phyloP scores from a whole-genome alignment of 139 green algal species.

The Prasinococcaceae sp. region DNA sequence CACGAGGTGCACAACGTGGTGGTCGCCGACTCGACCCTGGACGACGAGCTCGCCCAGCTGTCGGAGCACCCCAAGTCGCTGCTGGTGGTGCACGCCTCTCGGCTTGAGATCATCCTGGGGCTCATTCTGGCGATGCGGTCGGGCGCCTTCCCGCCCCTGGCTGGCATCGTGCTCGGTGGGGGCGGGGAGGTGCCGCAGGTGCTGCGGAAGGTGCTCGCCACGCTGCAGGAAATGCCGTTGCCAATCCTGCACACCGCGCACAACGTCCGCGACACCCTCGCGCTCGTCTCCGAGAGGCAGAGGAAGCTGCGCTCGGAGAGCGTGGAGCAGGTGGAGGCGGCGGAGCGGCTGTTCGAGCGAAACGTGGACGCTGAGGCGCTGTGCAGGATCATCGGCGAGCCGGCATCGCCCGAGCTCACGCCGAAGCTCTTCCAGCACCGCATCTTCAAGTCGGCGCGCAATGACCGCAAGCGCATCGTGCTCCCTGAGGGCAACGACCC shows the following conservation, averaged over 20 bases:
- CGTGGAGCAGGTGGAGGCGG: not conserved
- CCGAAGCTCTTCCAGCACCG: constrained; percentile 6
- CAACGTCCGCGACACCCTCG: no score
- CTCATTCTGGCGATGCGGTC: not conserved
- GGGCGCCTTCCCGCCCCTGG: not conserved
- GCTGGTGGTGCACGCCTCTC: not conserved
- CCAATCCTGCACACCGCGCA: no score
- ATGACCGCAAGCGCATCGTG: not conserved
- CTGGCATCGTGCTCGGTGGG: not conserved
- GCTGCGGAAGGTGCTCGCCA: no score
- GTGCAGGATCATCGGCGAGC: not conserved
- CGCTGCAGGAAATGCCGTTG: no score
- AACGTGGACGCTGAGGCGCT: not conserved
- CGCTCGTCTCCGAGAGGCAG: no score
- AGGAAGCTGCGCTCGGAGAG: no score
- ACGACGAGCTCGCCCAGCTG: not conserved
- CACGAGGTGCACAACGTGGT: not conserved
- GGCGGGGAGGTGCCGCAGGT: not conserved
- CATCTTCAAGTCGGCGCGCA: constrained; percentile 1
- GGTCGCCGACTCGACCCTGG: not conserved
- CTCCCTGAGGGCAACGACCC: constrained; percentile 31
- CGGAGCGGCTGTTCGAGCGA: not conserved
- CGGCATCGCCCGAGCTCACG: not conserved
- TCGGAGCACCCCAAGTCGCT: not conserved
- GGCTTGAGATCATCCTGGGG: not conserved